A percentile compares a stretch with the other conserved stretches of the same genome.
These are phyloP conservation scores for Mortierella sp. DNA, from an alignment of 371 early-diverging fungal genomes.

Conservation along the genomic window DNA sequence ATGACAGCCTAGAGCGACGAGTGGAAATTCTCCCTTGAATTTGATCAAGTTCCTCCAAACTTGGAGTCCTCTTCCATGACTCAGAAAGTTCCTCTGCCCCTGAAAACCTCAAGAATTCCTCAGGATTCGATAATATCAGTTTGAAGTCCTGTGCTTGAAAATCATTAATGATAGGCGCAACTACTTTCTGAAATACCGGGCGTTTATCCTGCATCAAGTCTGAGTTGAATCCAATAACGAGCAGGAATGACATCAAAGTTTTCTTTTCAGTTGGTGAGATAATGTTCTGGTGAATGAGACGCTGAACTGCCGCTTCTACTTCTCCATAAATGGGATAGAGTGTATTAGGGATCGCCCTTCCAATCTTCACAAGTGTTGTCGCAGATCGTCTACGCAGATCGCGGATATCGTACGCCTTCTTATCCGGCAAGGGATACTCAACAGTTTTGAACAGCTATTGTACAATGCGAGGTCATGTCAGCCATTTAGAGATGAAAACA, in stretches of 20 bases:
- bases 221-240: constrained; percentile 53
- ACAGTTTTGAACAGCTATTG: constrained; percentile 40
- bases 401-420: constrained; percentile 6
- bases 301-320: constrained; percentile 41
- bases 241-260: constrained; percentile 53
- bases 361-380: constrained; percentile 57
- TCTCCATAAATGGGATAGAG: constrained; percentile 49
- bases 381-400: constrained; percentile 57
- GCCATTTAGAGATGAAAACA: not conserved
- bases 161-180: constrained; percentile 23
- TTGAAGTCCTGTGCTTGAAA: constrained; percentile 17
- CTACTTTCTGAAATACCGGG: constrained; percentile 35
- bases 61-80: not conserved
- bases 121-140: constrained; percentile 17
- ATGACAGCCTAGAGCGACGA: constrained; percentile 30
- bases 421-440: constrained; percentile 20
- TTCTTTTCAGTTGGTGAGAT: constrained; percentile 46
- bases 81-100: constrained; percentile 27
- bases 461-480: no score
- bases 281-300: constrained; percentile 23
- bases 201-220: constrained; percentile 13
- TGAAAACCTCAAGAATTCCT: constrained; percentile 31
- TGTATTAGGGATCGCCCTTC: constrained; percentile 57
- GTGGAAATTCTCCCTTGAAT: constrained; percentile 8
- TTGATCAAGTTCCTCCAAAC: constrained; percentile 8